Conservation (phyloP, 192 early-diverging fungal genomes). For the Coemansia reversa region DNA sequence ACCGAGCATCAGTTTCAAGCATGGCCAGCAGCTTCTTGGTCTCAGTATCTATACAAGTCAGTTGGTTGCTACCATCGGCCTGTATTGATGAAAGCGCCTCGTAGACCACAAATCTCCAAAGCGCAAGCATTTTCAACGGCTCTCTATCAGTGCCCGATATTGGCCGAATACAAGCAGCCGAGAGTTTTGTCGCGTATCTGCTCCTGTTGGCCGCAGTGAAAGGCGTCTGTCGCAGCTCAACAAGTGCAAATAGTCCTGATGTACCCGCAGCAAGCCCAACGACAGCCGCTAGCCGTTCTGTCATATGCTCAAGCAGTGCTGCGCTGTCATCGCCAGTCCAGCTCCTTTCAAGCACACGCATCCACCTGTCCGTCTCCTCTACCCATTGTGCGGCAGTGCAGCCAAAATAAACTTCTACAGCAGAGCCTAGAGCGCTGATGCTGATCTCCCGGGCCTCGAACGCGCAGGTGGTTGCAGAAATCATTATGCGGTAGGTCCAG, state of each 20-base stretch:
- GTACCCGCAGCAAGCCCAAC: slow-evolving; percentile 7
- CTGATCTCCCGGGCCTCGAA: slow-evolving; percentile 1
- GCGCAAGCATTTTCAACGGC: not conserved
- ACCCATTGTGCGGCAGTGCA: slow-evolving; percentile 38
- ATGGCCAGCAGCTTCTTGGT: not conserved
- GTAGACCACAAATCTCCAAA: slow-evolving; percentile 14
- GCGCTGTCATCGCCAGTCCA: not conserved
- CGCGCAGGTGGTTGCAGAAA: slow-evolving; percentile 1
- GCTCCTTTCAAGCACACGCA: slow-evolving; percentile 4
- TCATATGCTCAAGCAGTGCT: slow-evolving; percentile 9
- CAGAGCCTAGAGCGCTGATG: slow-evolving; percentile 15
- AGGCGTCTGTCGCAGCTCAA: slow-evolving; percentile 5
- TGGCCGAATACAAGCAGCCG: slow-evolving; percentile 9
- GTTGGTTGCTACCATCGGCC: not conserved
- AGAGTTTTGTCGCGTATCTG: not conserved
- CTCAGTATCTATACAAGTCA: not conserved
- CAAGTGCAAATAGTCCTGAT: not conserved
- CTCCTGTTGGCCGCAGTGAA: not conserved
- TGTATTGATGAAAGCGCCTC: slow-evolving; percentile 5
- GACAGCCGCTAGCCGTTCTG: slow-evolving; percentile 6
- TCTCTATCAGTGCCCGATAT: not conserved
- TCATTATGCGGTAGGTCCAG: slow-evolving; percentile 30
- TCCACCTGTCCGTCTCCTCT: slow-evolving; percentile 6
- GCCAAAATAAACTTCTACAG: slow-evolving; percentile 27
- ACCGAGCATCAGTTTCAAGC: not conserved